Base-by-base conservation (phyloP, 2,329 filamentous ascomycete species). In the Fusarium solani-melongenae region DNA sequence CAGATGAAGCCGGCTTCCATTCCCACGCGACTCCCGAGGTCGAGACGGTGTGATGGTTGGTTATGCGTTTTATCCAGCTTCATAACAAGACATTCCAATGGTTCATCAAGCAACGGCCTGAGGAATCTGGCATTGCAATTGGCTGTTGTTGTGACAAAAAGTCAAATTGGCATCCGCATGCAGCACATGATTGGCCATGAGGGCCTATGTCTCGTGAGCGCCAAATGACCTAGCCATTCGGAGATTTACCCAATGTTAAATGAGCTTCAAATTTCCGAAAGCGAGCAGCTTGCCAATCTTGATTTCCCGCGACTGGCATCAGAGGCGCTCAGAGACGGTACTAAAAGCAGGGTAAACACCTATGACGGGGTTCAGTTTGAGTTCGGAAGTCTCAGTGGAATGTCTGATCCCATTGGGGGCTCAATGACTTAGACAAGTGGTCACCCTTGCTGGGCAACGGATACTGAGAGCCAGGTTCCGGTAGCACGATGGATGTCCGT, bases 191-290 rank as follows among this genome's bases (percentile, higher is more conserved):
- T 76, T 77, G 69, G 76, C 20, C n/a, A 22, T 36, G 31, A 17
- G 20, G 60, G 27, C 51, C 62, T 62, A 69, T 74, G 61, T 66
- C 53, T 69, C 24, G 59, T 67, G 73, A 75, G 70, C 60, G 62
- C 58, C 63, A 69, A 65, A 57, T 72, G 11, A 29, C 46, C 17
- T 75, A 64, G 65, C 66, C 63, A 63, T 58, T 70, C 68, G 70
- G 70, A 66, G 66, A 76, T 77, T 77, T 76, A 67, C 31, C 22
- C 29, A 68, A 66, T 46, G 51, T 69, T 65, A 67, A 68, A 75
- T 62, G 70, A 69, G 53, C 66, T 53, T 62, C 76, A 77, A 77
- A 77, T 77, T 55, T 77, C 76, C 76, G 76, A 71, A 63, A 51
- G 66, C 70, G 66, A 76, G 61, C 49, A 64, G 59, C 57, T 46